These are phyloP conservation scores for Chloromonas sp. DNA, from an alignment of 163 green algal genomes.

Conservation along the genomic window DNA sequence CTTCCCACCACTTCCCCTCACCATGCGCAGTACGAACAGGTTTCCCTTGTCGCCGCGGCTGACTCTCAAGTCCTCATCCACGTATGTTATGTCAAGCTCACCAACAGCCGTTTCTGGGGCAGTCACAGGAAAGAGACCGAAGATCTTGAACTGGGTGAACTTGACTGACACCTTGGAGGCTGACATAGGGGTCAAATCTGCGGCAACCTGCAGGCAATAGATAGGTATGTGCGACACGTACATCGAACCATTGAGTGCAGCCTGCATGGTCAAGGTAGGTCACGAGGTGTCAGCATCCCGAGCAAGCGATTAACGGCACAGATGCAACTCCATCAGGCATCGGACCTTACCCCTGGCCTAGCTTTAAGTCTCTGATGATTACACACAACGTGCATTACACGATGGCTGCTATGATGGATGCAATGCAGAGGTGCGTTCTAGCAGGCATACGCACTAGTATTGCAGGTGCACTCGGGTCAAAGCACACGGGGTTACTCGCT, in stretches of 20 bases:
- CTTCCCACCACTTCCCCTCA: neutral
- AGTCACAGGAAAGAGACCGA: slow-evolving; percentile 63
- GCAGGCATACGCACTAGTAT: too few species aligned
- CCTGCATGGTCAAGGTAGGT: neutral
- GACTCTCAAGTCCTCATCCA: slow-evolving; percentile 80
- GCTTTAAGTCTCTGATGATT: too few species aligned
- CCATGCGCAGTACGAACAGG: slow-evolving; percentile 61
- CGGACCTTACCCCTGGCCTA: too few species aligned
- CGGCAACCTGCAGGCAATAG: slow-evolving; percentile 41
- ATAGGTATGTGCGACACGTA: neutral
- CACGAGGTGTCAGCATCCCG: neutral
- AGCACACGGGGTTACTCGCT: too few species aligned
- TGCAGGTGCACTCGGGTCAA: too few species aligned
- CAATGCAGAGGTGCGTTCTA: too few species aligned
- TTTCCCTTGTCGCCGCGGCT: slow-evolving; percentile 77
- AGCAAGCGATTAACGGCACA: neutral
- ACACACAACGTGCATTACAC: too few species aligned
- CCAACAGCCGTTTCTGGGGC: slow-evolving; percentile 54
- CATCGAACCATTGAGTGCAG: neutral
- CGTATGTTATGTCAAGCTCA: slow-evolving; percentile 68
- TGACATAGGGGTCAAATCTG: slow-evolving; percentile 62
- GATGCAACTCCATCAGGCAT: too few species aligned
- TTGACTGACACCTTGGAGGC: slow-evolving; percentile 44
- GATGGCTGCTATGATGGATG: too few species aligned
- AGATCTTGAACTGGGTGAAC: slow-evolving; percentile 79